Conservation (phyloP, 2,329 filamentous ascomycete species). For the Nemania sp. region DNA sequence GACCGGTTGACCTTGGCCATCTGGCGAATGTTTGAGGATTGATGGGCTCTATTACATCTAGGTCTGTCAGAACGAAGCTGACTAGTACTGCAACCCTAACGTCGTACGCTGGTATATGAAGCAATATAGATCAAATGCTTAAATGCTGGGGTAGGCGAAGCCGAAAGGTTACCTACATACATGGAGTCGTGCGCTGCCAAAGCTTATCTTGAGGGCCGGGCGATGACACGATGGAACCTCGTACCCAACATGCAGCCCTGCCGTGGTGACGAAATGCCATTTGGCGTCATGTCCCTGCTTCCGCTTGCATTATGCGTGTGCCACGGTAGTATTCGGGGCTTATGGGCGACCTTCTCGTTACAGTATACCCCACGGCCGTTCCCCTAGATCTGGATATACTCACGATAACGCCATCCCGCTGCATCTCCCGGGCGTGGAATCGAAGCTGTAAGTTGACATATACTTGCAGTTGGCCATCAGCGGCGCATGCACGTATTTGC, state of each 20-base stretch:
- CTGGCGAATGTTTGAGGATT: too few species aligned
- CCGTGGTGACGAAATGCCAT: constrained; percentile 6
- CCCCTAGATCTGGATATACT: neutral
- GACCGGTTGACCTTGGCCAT: too few species aligned
- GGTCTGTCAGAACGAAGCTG: neutral
- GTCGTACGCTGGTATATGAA: neutral
- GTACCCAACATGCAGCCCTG: constrained; percentile 20
- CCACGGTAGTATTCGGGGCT: constrained; percentile 15
- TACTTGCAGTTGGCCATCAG: constrained; percentile 3
- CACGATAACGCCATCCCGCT: constrained; percentile 11
- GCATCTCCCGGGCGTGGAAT: neutral
- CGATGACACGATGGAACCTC: constrained; percentile 7
- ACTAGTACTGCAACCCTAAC: neutral
- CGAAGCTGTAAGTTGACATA: constrained; percentile 7
- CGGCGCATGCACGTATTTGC: neutral
- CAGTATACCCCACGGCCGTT: constrained; percentile 1
- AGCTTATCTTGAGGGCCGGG: constrained; percentile 6
- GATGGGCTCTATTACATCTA: neutral
- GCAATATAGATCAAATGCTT: neutral
- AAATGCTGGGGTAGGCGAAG: neutral
- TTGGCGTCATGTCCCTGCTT: constrained; percentile 13
- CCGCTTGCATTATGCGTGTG: constrained; percentile 12
- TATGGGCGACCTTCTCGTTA: constrained; percentile 21
- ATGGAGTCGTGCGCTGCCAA: neutral
- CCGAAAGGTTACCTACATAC: neutral